A percentile compares a stretch with the other conserved stretches of the same genome.
Evolutionary conservation across 306 rosid species (phyloP).

Genomic region (Abrus pulchellus): DNA sequence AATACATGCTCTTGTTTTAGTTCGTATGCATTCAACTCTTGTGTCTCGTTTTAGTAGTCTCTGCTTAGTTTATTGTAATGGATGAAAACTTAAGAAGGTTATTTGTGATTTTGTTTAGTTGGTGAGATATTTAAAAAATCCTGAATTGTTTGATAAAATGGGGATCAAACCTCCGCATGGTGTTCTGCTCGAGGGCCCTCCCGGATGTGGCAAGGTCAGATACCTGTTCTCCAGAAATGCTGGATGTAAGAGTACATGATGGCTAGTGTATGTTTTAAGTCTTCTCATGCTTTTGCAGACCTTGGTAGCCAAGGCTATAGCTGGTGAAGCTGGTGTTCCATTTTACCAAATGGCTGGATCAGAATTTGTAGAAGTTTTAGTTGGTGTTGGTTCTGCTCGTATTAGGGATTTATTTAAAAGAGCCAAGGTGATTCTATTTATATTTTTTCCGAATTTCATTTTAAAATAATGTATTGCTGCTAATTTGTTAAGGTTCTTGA

Average conservation of each 20-base stretch:
- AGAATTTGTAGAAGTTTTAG: constrained; percentile 97
- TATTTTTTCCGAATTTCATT: constrained; percentile 41
- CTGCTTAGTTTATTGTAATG: constrained; percentile 22
- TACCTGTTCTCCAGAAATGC: constrained; percentile 46
- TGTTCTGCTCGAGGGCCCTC: constrained; percentile 98
- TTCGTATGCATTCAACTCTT: constrained; percentile 29
- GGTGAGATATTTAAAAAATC: constrained; percentile 98
- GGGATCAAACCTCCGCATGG: constrained; percentile 99
- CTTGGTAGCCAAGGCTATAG: constrained; percentile 98
- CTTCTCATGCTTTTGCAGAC: constrained; percentile 69
- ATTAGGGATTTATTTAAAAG: constrained; percentile 95
- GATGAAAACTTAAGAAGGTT: constrained; percentile 40
- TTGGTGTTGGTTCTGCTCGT: constrained; percentile 99
- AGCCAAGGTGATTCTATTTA: constrained; percentile 80
- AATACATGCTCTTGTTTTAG: not conserved
- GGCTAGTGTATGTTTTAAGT: constrained; percentile 22
- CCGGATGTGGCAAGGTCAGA: constrained; percentile 99
- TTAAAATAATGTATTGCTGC: constrained; percentile 42
- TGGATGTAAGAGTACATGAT: constrained; percentile 34
- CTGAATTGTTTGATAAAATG: constrained; percentile 94
- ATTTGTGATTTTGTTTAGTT: constrained; percentile 66
- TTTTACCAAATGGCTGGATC: constrained; percentile 99
- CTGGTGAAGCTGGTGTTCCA: constrained; percentile 99
- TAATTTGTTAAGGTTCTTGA: constrained; percentile 37
- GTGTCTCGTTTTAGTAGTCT: constrained; percentile 38